Conservation (phyloP, 2,329 filamentous ascomycete genomes). For the Aspergillus aculeatinus region DNA sequence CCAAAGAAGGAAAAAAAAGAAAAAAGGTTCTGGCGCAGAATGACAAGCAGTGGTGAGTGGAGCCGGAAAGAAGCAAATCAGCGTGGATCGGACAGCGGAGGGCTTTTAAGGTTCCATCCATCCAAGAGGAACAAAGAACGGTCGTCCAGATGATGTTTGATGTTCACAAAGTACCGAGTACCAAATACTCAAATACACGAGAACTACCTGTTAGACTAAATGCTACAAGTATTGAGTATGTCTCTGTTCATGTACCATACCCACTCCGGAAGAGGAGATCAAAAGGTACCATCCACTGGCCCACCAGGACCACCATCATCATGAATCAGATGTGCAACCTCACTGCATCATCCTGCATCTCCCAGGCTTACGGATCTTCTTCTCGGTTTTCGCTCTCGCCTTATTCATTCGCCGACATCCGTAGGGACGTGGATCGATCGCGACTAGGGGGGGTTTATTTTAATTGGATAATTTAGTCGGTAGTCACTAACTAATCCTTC, state of each 20-base stretch:
- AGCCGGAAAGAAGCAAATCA: not conserved
- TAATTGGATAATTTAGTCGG: no score
- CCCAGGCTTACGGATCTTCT: not conserved
- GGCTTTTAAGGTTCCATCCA: no score
- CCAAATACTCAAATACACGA: no score
- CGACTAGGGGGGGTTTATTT: not conserved
- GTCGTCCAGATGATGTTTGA: no score
- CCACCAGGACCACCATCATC: not conserved
- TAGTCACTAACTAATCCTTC: not conserved
- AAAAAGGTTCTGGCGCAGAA: no score
- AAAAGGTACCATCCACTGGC: no score
- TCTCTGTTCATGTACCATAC: no score
- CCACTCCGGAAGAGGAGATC: no score
- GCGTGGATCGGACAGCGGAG: not conserved
- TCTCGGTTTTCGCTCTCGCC: not conserved
- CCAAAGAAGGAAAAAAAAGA: no score
- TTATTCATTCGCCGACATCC: not conserved
- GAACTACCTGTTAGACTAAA: no score
- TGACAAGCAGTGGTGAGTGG: not conserved
- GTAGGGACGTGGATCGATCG: not conserved
- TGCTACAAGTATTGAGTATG: no score
- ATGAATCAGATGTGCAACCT: not conserved
- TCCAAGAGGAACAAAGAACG: not conserved
- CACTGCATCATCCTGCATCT: not conserved
- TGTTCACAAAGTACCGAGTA: no score